Conservation (phyloP, 208 protist species). For the Acanthamoeba triangularis region DNA sequence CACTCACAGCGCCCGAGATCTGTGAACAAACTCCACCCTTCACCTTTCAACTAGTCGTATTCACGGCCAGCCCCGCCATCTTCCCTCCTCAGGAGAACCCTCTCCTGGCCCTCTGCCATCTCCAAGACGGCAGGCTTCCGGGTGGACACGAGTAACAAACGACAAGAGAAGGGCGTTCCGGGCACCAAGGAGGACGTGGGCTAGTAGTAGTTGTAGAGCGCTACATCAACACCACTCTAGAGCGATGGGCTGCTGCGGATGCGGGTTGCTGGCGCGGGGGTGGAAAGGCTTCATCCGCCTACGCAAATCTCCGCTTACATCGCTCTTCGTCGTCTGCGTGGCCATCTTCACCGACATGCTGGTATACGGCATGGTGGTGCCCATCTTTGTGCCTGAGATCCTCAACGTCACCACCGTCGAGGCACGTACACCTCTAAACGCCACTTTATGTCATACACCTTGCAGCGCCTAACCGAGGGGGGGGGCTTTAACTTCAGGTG, state of each 20-base stretch:
- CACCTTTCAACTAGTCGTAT: no score
- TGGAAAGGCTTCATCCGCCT: neutral
- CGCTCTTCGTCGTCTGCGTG: neutral
- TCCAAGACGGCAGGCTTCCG: constrained; percentile 28
- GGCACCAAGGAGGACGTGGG: constrained; percentile 37
- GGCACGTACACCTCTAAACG: neutral
- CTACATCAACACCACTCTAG: neutral
- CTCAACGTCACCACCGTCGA: constrained; percentile 30
- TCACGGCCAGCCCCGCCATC: no score
- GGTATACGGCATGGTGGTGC: constrained; percentile 63
- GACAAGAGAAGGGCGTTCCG: neutral
- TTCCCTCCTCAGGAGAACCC: no score
- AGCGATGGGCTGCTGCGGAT: neutral
- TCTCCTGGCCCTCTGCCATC: neutral
- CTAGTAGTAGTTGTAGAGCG: neutral
- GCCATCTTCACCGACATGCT: constrained; percentile 52
- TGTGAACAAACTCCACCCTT: no score
- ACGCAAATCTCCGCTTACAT: neutral
- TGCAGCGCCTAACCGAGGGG: no score
- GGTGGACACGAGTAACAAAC: neutral
- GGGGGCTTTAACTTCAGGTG: neutral
- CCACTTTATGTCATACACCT: neutral
- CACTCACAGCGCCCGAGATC: no score
- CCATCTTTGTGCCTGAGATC: constrained; percentile 49
- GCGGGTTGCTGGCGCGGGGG: neutral